Evolutionary conservation across 208 protist genomes (phyloP).

Genomic region (Trypanosoma cruzi): DNA sequence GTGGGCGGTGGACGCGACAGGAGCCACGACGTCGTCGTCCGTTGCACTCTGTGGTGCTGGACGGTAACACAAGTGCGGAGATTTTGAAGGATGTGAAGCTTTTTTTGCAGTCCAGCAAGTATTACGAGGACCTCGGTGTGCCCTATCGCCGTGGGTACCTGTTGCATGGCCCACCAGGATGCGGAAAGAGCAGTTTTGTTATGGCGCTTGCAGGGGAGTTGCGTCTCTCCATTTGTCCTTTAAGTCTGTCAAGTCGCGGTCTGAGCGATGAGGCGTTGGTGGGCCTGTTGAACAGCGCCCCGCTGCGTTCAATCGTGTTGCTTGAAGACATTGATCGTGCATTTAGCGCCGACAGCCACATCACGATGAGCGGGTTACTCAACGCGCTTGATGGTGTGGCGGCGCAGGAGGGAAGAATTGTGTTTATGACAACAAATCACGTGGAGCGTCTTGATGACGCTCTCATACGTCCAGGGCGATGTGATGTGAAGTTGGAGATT

Average conservation of each 20-base stretch:
- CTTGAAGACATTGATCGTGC: constrained; percentile 96
- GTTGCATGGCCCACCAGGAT: constrained; percentile 95
- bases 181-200: constrained; percentile 95
- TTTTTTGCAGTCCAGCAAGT: constrained; percentile 82
- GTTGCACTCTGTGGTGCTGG: constrained; percentile 91
- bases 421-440: constrained; percentile 99
- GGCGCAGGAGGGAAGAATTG: constrained; percentile 92
- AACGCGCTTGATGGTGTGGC: constrained; percentile 97
- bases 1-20: constrained; percentile 75
- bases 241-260: constrained; percentile 89
- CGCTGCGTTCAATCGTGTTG: constrained; percentile 90
- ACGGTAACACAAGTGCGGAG: constrained; percentile 52
- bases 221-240: constrained; percentile 92
- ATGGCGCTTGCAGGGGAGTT: constrained; percentile 93
- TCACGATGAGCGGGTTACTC: constrained; percentile 95
- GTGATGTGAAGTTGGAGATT: constrained; percentile 93
- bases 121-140: constrained; percentile 94
- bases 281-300: constrained; percentile 83
- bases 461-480: constrained; percentile 94
- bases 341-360: constrained; percentile 84
- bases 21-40: constrained; percentile 76
- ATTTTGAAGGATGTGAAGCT: constrained; percentile 75
- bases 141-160: constrained; percentile 96
- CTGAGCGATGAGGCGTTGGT: constrained; percentile 91
- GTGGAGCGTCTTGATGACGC: constrained; percentile 93